A percentile compares a stretch with the other conserved stretches of the same genome.
These are phyloP conservation scores for Colletotrichum sp. DNA, from an alignment of 2,329 filamentous ascomycete genomes.

Conservation along the genomic window DNA sequence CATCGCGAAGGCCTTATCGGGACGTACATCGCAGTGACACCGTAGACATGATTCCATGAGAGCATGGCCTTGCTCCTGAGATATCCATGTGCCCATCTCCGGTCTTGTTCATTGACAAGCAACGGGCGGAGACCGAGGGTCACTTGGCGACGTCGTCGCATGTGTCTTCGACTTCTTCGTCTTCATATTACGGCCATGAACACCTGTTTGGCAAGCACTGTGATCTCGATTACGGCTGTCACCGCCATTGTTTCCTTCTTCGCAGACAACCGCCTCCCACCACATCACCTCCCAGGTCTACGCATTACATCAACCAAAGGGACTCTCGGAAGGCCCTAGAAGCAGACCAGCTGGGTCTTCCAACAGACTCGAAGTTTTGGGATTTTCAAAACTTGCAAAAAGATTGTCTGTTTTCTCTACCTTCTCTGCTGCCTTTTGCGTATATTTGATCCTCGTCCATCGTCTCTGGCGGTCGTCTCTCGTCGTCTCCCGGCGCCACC, in stretches of 20 bases:
- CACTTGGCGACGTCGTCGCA: neutral
- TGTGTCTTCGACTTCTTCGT: neutral
- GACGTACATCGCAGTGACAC: neutral
- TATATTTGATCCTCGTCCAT: neutral
- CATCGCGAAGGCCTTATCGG: neutral
- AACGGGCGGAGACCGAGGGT: fast-evolving
- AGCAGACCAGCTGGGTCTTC: neutral
- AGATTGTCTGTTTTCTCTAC: neutral
- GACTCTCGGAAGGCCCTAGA: neutral
- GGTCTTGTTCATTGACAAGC: neutral
- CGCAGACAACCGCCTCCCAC: neutral
- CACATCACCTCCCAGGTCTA: neutral
- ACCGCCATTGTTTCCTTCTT: neutral
- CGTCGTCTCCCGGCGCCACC: neutral
- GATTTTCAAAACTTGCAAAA: neutral
- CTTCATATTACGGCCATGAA: neutral
- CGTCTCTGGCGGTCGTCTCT: neutral
- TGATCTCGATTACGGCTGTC: neutral
- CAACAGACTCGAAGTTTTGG: neutral
- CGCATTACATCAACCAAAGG: neutral
- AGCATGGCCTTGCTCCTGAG: neutral
- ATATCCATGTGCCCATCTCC: neutral
- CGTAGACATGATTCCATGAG: neutral
- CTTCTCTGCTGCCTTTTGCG: neutral
- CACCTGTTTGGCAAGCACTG: neutral